These are phyloP conservation scores for Colletotrichum lini DNA, from an alignment of 2,329 filamentous ascomycete species.

Conservation along the genomic window DNA sequence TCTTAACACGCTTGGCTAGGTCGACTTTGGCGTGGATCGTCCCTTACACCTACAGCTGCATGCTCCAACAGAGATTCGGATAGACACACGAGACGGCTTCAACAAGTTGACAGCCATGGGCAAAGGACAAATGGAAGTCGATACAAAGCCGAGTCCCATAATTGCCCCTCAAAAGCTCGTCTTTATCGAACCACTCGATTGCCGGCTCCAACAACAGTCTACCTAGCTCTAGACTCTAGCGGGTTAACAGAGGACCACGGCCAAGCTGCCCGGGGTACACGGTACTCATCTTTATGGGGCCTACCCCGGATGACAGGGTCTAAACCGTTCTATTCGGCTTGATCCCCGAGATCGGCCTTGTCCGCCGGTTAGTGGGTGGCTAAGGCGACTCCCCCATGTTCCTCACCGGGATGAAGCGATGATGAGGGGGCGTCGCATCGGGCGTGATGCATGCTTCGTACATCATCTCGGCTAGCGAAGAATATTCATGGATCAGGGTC, in stretches of 20 bases:
- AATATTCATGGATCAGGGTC: not conserved
- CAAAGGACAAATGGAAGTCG: not conserved
- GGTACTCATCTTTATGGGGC: too few species aligned
- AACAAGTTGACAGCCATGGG: too few species aligned
- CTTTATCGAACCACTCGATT: not conserved
- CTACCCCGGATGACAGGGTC: conserved; percentile 1
- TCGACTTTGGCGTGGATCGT: not conserved
- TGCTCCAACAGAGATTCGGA: not conserved
- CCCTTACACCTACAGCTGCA: not conserved
- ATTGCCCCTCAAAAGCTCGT: not conserved
- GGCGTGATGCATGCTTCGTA: not conserved
- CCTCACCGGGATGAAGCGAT: not conserved
- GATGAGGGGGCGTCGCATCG: not conserved
- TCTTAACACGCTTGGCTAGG: too few species aligned
- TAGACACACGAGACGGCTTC: not conserved
- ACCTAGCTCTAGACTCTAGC: not conserved
- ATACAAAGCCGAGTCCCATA: not conserved
- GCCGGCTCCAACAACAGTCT: not conserved
- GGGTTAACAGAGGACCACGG: not conserved
- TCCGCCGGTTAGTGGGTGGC: not conserved
- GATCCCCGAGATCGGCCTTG: conserved; percentile 1
- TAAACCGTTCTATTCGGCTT: conserved; percentile 2
- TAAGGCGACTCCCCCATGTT: not conserved
- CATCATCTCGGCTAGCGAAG: not conserved
- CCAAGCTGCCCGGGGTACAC: too few species aligned